Evolutionary conservation across 805 yeast species (phyloP).

Genomic region (Blastobotrys mokoenaii): DNA sequence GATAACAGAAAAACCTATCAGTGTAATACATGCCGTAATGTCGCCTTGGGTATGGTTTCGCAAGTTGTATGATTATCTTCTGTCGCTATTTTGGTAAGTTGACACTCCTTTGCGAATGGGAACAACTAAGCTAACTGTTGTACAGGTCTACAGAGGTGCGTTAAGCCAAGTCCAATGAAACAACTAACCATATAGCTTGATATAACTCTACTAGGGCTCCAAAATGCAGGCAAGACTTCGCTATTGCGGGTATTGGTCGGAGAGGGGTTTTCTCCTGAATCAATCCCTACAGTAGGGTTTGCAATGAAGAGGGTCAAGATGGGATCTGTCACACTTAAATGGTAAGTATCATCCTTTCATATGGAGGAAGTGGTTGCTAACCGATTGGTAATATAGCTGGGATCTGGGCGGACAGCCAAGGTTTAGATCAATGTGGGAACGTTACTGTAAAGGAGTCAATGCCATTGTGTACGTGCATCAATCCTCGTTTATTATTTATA

Average conservation of each 20-base stretch:
- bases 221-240: constrained; percentile 33
- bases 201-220: constrained; percentile 29
- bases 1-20: too few relatives aligned
- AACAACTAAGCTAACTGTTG: not conserved
- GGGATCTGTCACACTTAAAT: constrained; percentile 30
- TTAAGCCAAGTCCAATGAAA: not conserved
- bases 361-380: not conserved
- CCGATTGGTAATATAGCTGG: constrained; percentile 24
- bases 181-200: constrained; percentile 23
- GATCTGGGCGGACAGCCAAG: constrained; percentile 34
- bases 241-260: constrained; percentile 27
- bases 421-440: constrained; percentile 33
- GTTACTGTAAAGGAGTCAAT: constrained; percentile 31
- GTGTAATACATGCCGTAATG: not conserved
- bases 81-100: constrained; percentile 27
- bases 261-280: constrained; percentile 28
- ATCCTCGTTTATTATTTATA: too few relatives aligned
- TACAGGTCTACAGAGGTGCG: constrained; percentile 24
- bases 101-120: not conserved
- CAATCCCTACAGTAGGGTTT: constrained; percentile 34
- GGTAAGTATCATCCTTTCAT: constrained; percentile 17
- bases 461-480: constrained; percentile 29
- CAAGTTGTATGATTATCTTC: constrained; percentile 23
- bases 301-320: constrained; percentile 29
- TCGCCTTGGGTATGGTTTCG: constrained; percentile 19